Evolutionary conservation across 2,329 filamentous ascomycete species (phyloP).

Genomic region (Talaromyces sp.): DNA sequence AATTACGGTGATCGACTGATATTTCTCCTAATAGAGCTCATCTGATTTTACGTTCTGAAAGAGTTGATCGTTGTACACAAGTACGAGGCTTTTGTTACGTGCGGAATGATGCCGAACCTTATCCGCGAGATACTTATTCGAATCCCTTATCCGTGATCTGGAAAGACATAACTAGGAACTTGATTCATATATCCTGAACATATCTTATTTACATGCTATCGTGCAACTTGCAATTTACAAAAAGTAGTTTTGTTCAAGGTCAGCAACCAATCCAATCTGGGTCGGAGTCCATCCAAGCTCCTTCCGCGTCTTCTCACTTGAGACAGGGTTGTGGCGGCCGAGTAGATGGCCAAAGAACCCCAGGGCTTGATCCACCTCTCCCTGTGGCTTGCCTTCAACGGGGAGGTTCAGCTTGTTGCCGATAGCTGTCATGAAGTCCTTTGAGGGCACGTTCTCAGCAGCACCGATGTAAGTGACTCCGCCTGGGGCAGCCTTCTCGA

Average conservation of each 20-base stretch:
- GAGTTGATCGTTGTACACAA: not conserved
- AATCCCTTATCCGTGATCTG: not conserved
- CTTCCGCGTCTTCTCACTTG: conserved; percentile 36
- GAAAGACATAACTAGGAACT: not conserved
- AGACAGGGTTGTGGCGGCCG: conserved; percentile 31
- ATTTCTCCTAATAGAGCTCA: not conserved
- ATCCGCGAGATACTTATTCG: not conserved
- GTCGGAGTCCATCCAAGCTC: conserved; percentile 36
- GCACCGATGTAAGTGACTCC: conserved; percentile 37
- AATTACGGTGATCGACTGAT: not conserved
- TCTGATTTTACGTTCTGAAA: not conserved
- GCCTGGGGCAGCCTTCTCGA: conserved; percentile 39
- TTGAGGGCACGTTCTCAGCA: conserved; percentile 35
- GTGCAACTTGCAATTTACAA: not conserved
- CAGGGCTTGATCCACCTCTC: conserved; percentile 31
- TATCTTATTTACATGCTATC: not conserved
- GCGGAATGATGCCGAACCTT: not conserved
- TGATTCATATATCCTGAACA: not conserved
- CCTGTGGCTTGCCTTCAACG: conserved; percentile 26
- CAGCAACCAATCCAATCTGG: conserved; percentile 27
- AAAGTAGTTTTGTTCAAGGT: conserved; percentile 25
- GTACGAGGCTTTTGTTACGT: not conserved
- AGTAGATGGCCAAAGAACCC: conserved; percentile 27
- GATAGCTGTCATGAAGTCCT: conserved; percentile 36
- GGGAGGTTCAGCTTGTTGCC: conserved; percentile 35